phyloP scores from a whole-genome alignment of 164 flowering plant genomes.

The Brasenia schreberi region DNA sequence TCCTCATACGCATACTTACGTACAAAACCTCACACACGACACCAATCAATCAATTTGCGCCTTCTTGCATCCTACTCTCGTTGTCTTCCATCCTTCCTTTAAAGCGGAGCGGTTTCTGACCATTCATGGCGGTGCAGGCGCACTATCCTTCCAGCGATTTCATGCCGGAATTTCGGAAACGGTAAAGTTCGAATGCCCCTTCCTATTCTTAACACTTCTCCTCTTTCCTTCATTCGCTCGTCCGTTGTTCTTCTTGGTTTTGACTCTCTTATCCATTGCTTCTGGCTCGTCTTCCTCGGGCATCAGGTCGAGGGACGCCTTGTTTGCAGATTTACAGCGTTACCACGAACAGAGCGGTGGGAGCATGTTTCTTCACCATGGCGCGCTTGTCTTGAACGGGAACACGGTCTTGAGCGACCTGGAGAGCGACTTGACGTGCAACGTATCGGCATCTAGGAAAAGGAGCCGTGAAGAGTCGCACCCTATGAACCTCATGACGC shows the following conservation, averaged over 20 bases:
- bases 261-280: background rate
- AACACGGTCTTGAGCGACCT: constrained; percentile 15
- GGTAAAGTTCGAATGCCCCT: constrained; percentile 1
- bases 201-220: background rate
- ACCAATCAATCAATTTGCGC: background rate
- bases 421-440: constrained; percentile 24
- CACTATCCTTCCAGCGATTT: constrained; percentile 11
- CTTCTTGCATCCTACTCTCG: background rate
- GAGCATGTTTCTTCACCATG: background rate
- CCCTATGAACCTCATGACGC: constrained; percentile 3
- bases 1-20: background rate
- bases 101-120: too few species aligned
- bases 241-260: background rate
- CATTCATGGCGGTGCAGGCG: constrained; percentile 12
- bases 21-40: background rate
- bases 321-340: background rate
- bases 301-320: background rate
- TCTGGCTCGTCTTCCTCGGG: background rate
- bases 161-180: background rate
- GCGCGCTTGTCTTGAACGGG: constrained; percentile 9
- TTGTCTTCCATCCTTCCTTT: background rate
- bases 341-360: background rate
- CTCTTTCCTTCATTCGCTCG: background rate
- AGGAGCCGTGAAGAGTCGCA: constrained; percentile 4
- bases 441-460: constrained; percentile 18